These are phyloP conservation scores for Globisporangium canariense DNA, from an alignment of 352 stramenopile genomes.

Conservation along the genomic window DNA sequence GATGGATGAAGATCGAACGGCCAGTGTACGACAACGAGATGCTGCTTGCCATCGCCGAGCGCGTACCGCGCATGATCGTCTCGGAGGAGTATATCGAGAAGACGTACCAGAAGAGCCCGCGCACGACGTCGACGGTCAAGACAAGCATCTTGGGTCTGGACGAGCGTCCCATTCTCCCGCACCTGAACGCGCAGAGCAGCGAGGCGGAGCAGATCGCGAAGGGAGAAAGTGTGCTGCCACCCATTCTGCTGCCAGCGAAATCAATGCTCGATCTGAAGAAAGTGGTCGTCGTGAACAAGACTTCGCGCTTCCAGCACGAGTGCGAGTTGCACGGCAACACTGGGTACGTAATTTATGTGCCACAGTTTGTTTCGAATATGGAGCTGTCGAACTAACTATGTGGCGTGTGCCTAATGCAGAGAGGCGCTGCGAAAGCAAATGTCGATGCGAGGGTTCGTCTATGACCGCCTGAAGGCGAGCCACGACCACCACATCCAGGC, in stretches of 20 bases:
- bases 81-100: slow-evolving; percentile 87
- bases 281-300: slow-evolving; percentile 87
- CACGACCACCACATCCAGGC: slow-evolving; percentile 86
- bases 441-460: slow-evolving; percentile 88
- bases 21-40: slow-evolving; percentile 88
- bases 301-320: slow-evolving; percentile 85
- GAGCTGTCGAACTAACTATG: background rate
- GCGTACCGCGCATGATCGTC: slow-evolving; percentile 85
- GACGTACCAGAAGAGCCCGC: slow-evolving; percentile 60
- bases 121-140: slow-evolving; percentile 16
- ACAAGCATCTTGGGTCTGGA: slow-evolving; percentile 12
- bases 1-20: slow-evolving; percentile 87
- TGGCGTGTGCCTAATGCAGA: slow-evolving; percentile 26
- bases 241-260: slow-evolving; percentile 42
- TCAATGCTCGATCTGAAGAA: slow-evolving; percentile 68
- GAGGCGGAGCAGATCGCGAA: slow-evolving; percentile 1
- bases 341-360: slow-evolving; percentile 35
- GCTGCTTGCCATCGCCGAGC: slow-evolving; percentile 78
- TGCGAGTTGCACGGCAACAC: slow-evolving; percentile 76
- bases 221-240: slow-evolving; percentile 22
- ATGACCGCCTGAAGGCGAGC: slow-evolving; percentile 81
- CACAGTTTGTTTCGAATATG: too few species aligned
- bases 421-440: slow-evolving; percentile 87
- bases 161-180: slow-evolving; percentile 11
- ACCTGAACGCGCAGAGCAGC: background rate